Evolutionary conservation across 1,284 basidiomycete species (phyloP).

Genomic region (Ustilago trichophora): DNA sequence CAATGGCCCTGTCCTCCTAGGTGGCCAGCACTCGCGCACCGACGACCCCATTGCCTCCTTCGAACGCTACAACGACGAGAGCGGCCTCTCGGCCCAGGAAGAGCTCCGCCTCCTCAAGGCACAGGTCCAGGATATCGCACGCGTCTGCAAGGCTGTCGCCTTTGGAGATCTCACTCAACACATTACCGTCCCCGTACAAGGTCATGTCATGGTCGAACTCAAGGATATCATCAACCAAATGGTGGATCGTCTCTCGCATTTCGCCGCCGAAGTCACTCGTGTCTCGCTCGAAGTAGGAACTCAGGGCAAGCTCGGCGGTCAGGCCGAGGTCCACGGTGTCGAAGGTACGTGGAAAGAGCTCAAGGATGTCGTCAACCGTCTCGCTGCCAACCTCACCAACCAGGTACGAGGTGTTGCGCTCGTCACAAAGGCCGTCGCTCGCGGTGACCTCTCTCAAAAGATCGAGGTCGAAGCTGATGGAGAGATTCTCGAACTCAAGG

Average conservation of each 20-base stretch:
- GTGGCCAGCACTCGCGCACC: constrained; percentile 27
- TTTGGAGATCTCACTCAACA: constrained; percentile 92
- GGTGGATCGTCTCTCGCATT: constrained; percentile 84
- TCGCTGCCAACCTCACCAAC: constrained; percentile 74
- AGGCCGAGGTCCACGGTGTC: constrained; percentile 66
- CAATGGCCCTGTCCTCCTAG: constrained; percentile 61
- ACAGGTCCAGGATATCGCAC: constrained; percentile 87
- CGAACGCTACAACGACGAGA: constrained; percentile 63
- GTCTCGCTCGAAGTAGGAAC: constrained; percentile 82
- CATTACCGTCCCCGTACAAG: constrained; percentile 94
- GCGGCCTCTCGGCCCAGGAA: constrained; percentile 73
- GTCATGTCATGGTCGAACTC: constrained; percentile 94
- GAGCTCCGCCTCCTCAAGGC: constrained; percentile 84
- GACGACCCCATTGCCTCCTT: constrained; percentile 64
- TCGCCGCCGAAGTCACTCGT: constrained; percentile 92
- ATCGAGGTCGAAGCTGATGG: constrained; percentile 96
- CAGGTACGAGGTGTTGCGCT: constrained; percentile 94
- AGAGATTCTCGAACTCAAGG: constrained; percentile 95
- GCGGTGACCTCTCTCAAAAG: constrained; percentile 92
- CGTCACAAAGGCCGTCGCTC: constrained; percentile 96
- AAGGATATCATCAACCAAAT: constrained; percentile 98
- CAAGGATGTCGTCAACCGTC: constrained; percentile 67
- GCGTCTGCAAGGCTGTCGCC: constrained; percentile 95
- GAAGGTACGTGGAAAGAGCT: constrained; percentile 67
- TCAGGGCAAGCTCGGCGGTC: constrained; percentile 67